Percentiles rank a stretch among this genome's conserved stretches.
phyloP scores from a whole-genome alignment of 768 basidiomycete species.

The Lactifluus piperatus region DNA sequence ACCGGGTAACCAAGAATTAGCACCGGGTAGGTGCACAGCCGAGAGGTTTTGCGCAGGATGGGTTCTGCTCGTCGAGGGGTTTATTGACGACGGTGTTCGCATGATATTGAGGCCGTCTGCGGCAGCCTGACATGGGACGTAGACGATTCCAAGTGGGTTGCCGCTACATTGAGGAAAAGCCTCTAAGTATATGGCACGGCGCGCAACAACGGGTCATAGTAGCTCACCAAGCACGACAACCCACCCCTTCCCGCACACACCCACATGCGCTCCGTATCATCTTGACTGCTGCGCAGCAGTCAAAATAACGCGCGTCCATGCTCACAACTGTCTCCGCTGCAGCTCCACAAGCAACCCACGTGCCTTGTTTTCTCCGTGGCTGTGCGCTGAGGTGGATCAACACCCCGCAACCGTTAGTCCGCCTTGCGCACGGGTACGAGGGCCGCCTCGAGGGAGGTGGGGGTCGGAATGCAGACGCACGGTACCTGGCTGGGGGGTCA shows the following conservation, averaged over 20 bases:
- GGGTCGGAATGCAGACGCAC: conserved; percentile 22
- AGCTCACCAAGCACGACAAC: conserved; percentile 50
- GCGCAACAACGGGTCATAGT: background rate
- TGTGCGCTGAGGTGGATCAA: conserved; percentile 48
- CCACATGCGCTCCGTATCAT: conserved; percentile 52
- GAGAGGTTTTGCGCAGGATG: conserved; percentile 20
- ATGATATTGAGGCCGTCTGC: conserved; percentile 38
- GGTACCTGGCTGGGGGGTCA: conserved; percentile 27
- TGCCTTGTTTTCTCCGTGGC: conserved; percentile 41
- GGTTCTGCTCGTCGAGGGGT: conserved; percentile 26
- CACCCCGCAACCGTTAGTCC: conserved; percentile 54
- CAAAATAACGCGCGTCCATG: conserved; percentile 53
- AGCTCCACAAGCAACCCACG: conserved; percentile 49
- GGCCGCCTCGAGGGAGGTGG: conserved; percentile 13
- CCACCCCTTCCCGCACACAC: conserved; percentile 59
- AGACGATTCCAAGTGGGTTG: conserved; percentile 55
- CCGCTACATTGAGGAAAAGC: conserved; percentile 34
- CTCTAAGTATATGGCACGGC: conserved; percentile 10
- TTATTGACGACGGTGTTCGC: conserved; percentile 31
- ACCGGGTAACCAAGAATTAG: conserved; percentile 24
- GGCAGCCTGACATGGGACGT: conserved; percentile 50
- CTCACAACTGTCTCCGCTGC: conserved; percentile 47
- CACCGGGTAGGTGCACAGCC: conserved; percentile 22
- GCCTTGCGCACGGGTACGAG: conserved; percentile 20
- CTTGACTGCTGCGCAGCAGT: conserved; percentile 37